A percentile compares a stretch with the other conserved stretches of the same genome.
Conservation (phyloP, 257 asterid species). For the Sherardia arvensis region DNA sequence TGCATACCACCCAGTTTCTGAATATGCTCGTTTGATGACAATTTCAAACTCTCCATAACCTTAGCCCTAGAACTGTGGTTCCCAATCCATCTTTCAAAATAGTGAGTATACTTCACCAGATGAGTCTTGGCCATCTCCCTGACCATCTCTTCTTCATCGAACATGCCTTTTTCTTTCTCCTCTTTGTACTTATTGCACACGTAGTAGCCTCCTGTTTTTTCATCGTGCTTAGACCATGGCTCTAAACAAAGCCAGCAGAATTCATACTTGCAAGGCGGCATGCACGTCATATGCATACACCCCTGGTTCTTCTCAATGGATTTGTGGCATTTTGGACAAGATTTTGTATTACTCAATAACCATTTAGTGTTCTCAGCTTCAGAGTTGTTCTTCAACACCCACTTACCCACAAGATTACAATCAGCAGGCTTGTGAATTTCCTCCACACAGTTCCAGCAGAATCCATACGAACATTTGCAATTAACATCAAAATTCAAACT, state of each 20-base stretch:
- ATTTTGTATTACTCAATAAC: conserved; percentile 9
- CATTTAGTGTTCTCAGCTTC: conserved; percentile 11
- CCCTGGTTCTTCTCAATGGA: conserved; percentile 15
- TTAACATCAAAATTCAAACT: conserved; percentile 50
- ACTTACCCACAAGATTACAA: conserved; percentile 6
- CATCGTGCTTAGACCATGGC: not conserved
- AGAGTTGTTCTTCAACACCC: not conserved
- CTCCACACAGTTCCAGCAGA: conserved; percentile 59
- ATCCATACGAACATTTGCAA: conserved; percentile 63
- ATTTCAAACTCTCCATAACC: not conserved
- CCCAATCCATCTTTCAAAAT: conserved; percentile 11
- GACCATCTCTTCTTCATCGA: not conserved
- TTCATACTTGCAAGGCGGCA: not conserved
- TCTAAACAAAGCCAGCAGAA: conserved; percentile 19
- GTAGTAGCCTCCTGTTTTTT: not conserved
- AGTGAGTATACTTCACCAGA: conserved; percentile 6
- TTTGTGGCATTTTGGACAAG: conserved; percentile 10
- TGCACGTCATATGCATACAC: conserved; percentile 20
- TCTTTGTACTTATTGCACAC: not conserved
- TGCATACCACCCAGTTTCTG: not conserved
- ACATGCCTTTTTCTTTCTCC: not conserved
- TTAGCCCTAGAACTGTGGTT: conserved; percentile 3
- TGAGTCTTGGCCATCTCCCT: not conserved
- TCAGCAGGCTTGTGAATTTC: conserved; percentile 17
- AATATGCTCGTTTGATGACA: not conserved